Evolutionary conservation across 2,329 filamentous ascomycete genomes (phyloP).

Genomic region (Harringtonia aguacate): DNA sequence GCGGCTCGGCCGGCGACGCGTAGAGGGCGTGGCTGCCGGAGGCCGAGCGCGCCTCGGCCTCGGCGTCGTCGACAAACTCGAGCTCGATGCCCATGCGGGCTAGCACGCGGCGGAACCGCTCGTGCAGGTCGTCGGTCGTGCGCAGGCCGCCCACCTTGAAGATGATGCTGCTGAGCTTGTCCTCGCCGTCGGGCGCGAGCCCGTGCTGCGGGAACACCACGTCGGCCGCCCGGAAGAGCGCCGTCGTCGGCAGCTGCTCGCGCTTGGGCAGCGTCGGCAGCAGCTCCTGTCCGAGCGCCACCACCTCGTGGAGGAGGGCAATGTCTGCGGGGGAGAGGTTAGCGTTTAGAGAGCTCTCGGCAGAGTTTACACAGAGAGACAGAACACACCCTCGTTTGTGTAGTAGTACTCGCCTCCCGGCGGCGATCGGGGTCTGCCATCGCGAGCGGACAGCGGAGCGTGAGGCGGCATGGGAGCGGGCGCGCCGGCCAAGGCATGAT

Average conservation of each 20-base stretch:
- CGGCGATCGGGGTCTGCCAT: conserved; percentile 21
- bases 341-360: no score
- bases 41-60: neutral
- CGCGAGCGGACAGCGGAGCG: conserved; percentile 24
- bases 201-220: conserved; percentile 60
- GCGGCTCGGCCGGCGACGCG: neutral
- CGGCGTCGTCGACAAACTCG: conserved; percentile 36
- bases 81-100: conserved; percentile 60
- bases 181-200: conserved; percentile 59
- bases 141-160: conserved; percentile 65
- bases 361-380: neutral
- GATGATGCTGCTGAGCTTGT: conserved; percentile 65
- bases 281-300: conserved; percentile 58
- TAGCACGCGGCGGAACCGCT: conserved; percentile 61
- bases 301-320: conserved; percentile 65
- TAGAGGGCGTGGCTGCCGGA: neutral
- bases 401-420: conserved; percentile 34
- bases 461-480: conserved; percentile 24
- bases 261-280: conserved; percentile 45
- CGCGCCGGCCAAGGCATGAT: conserved; percentile 24
- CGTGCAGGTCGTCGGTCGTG: conserved; percentile 43
- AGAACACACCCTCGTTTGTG: conserved; percentile 45
- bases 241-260: conserved; percentile 59
- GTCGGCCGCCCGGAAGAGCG: conserved; percentile 75
- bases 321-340: conserved; percentile 71